Evolutionary conservation across 345 rosid species (phyloP).

Genomic region (Citrus sp.): DNA sequence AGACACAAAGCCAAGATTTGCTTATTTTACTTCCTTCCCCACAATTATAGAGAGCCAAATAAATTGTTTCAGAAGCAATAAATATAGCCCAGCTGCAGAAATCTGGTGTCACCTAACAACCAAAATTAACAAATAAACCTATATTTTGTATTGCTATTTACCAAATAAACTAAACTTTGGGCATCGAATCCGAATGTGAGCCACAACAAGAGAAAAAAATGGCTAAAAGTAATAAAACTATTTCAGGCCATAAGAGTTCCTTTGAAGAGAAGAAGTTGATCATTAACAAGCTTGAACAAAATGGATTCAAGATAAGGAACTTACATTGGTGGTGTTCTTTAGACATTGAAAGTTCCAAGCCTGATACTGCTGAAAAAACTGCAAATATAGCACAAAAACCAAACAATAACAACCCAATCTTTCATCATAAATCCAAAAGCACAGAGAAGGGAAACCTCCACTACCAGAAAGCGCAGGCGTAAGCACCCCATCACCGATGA

Average conservation of each 20-base stretch:
- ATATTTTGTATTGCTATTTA: not conserved
- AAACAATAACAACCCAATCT: conserved; percentile 6
- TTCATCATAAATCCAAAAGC: not conserved
- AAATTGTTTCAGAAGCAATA: conserved; percentile 6
- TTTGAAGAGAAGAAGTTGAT: not conserved
- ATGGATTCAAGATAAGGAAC: conserved; percentile 20
- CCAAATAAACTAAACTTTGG: not conserved
- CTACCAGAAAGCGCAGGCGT: conserved; percentile 89
- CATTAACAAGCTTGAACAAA: not conserved
- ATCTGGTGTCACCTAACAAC: not conserved
- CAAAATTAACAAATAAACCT: not conserved
- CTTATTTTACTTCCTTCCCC: not conserved
- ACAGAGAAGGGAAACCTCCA: not conserved
- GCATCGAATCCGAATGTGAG: not conserved
- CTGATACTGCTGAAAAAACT: conserved; percentile 94
- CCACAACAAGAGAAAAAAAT: not conserved
- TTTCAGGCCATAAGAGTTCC: not conserved
- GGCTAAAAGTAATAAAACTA: not conserved
- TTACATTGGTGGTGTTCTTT: conserved; percentile 81
- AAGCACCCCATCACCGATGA: conserved; percentile 90
- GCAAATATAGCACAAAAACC: conserved; percentile 23
- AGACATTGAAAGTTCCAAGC: conserved; percentile 73
- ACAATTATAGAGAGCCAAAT: not conserved
- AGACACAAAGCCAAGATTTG: conserved; percentile 8
- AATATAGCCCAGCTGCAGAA: not conserved